These are phyloP conservation scores for Fusarium sp. DNA, from an alignment of 2,329 filamentous ascomycete species.

Conservation along the genomic window DNA sequence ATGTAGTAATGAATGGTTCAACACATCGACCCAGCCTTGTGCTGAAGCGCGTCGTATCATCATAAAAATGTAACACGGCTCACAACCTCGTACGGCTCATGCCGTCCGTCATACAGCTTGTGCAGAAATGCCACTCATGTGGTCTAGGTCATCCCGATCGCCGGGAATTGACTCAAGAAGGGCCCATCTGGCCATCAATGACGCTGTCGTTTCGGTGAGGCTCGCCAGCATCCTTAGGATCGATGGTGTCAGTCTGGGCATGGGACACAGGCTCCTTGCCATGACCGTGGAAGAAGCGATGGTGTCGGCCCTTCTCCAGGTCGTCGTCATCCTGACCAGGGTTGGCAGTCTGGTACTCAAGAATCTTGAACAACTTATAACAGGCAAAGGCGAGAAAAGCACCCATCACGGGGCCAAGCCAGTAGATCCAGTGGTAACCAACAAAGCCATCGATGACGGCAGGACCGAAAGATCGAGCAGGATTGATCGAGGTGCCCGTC, in stretches of 20 bases:
- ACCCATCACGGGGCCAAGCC: slow-evolving; percentile 64
- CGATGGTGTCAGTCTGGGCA: slow-evolving; percentile 35
- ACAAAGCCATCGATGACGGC: slow-evolving; percentile 57
- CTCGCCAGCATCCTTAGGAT: slow-evolving; percentile 20
- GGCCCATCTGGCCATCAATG: slow-evolving; percentile 35
- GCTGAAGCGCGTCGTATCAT: slow-evolving; percentile 14
- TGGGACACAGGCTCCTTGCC: slow-evolving; percentile 21
- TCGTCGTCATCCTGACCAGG: slow-evolving; percentile 59
- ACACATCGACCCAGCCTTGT: slow-evolving; percentile 25
- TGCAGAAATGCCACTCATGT: slow-evolving; percentile 7
- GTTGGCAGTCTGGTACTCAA: slow-evolving; percentile 64
- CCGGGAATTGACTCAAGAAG: slow-evolving; percentile 3
- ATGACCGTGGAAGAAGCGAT: slow-evolving; percentile 5
- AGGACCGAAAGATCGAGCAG: slow-evolving; percentile 62
- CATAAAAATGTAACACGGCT: slow-evolving; percentile 10
- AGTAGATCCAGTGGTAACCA: slow-evolving; percentile 65
- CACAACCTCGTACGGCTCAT: slow-evolving; percentile 13
- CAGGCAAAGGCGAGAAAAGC: slow-evolving; percentile 60
- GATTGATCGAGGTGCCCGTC: slow-evolving; percentile 62
- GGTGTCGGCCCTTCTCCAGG: slow-evolving; percentile 38
- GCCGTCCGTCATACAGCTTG: slow-evolving; percentile 15
- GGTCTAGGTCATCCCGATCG: not conserved
- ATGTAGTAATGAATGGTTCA: slow-evolving; percentile 19
- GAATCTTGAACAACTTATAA: slow-evolving; percentile 62
- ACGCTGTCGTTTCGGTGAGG: slow-evolving; percentile 39